Conservation (phyloP, 2,329 filamentous ascomycete genomes). For the Botrytis paeoniae region DNA sequence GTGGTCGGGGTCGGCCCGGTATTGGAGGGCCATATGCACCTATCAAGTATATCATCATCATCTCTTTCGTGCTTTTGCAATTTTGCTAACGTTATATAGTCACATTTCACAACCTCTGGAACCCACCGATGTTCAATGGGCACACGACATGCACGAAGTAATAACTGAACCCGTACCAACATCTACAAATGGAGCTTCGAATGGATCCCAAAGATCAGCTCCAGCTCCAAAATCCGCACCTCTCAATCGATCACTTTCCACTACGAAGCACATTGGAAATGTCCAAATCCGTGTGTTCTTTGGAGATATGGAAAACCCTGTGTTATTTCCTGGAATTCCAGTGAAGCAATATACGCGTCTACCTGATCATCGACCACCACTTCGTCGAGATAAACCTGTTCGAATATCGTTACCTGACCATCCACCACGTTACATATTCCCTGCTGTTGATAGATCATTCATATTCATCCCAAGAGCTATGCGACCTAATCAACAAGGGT, state of each 20-base stretch:
- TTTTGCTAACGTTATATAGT: slow-evolving; percentile 36
- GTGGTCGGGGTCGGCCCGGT: slow-evolving; percentile 55
- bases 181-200: slow-evolving; percentile 42
- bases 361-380: slow-evolving; percentile 88
- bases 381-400: slow-evolving; percentile 94
- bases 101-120: slow-evolving; percentile 49
- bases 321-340: slow-evolving; percentile 70
- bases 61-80: slow-evolving; percentile 20
- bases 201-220: slow-evolving; percentile 30
- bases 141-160: slow-evolving; percentile 88
- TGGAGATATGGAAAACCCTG: slow-evolving; percentile 68
- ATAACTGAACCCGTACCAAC: slow-evolving; percentile 46
- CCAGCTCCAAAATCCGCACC: slow-evolving; percentile 55
- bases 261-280: slow-evolving; percentile 78
- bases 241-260: slow-evolving; percentile 77
- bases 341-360: slow-evolving; percentile 91
- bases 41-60: slow-evolving; percentile 56
- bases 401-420: slow-evolving; percentile 83
- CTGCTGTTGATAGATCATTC: slow-evolving; percentile 85
- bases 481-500: slow-evolving; percentile 85
- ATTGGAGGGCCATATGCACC: slow-evolving; percentile 58
- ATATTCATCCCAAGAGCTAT: slow-evolving; percentile 96
- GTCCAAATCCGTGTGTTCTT: slow-evolving; percentile 80
- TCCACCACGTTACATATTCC: slow-evolving; percentile 84
- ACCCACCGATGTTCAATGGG: slow-evolving; percentile 73